These are phyloP conservation scores for Saccharomyces hybrid DNA, from an alignment of 1,139 yeast genomes.

Conservation along the genomic window DNA sequence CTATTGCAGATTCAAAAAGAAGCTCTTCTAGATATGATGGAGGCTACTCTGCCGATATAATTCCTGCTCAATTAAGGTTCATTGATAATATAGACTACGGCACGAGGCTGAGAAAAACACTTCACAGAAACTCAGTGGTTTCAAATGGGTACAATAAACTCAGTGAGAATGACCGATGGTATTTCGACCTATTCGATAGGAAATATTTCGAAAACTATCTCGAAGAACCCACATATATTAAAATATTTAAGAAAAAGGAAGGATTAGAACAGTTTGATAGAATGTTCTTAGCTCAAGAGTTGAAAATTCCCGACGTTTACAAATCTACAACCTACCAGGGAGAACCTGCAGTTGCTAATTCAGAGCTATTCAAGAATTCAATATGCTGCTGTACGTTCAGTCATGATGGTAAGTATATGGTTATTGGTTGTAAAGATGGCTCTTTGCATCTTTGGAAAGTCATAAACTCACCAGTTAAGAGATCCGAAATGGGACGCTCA, in stretches of 20 bases:
- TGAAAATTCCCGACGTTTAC: conserved; percentile 31
- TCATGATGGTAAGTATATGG: conserved; percentile 70
- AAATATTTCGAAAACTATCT: conserved; percentile 34
- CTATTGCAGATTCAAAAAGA: background rate
- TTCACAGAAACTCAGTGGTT: background rate
- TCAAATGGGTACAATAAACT: background rate
- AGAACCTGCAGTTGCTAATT: conserved; percentile 3
- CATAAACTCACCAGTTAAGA: conserved; percentile 57
- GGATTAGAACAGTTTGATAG: conserved; percentile 42
- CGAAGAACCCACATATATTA: conserved; percentile 46
- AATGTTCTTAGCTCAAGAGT: conserved; percentile 72
- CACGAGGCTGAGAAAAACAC: background rate
- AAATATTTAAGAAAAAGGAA: conserved; percentile 38
- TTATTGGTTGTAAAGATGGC: conserved; percentile 73
- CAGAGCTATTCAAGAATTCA: background rate
- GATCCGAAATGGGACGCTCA: conserved; percentile 37
- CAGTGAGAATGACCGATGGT: conserved; percentile 1
- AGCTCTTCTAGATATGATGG: background rate
- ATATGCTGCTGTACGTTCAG: conserved; percentile 41
- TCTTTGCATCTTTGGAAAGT: conserved; percentile 72
- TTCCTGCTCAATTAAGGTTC: background rate
- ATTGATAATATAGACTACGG: background rate
- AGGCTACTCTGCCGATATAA: background rate
- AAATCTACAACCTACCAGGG: background rate
- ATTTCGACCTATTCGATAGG: conserved; percentile 14